Percentiles rank a stretch among this genome's conserved stretches.
Conservation (phyloP, 768 basidiomycete genomes). For the Amanita rubescens region DNA sequence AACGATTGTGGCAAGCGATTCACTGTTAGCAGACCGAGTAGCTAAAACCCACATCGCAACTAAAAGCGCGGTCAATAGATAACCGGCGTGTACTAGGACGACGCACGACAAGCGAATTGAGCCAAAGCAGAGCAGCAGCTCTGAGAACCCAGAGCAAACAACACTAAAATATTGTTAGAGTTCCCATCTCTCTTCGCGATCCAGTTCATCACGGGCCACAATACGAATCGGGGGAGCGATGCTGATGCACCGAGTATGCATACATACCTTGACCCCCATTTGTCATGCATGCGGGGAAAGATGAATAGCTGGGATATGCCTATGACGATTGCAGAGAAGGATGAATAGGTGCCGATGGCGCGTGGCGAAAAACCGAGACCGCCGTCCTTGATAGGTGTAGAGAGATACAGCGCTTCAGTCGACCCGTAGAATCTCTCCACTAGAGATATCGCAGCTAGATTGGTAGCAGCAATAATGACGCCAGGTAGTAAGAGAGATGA, state of each 20-base stretch:
- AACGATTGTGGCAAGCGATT: not conserved
- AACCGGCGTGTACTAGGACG: no score
- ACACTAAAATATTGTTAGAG: no score
- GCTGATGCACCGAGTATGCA: no score
- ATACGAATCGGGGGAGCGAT: no score
- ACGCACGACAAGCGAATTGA: no score
- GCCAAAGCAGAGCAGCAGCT: no score
- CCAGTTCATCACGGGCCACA: no score
- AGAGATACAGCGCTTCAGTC: slow-evolving; percentile 55
- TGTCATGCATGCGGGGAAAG: slow-evolving; percentile 42
- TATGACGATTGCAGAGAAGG: slow-evolving; percentile 42
- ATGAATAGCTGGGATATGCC: slow-evolving; percentile 47
- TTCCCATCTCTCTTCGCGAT: no score
- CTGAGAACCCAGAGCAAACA: no score
- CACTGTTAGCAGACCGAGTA: not conserved
- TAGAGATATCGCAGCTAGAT: slow-evolving; percentile 27
- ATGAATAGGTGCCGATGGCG: slow-evolving; percentile 51
- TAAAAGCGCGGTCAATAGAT: no score
- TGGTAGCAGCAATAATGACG: slow-evolving; percentile 44
- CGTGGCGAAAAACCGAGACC: slow-evolving; percentile 51
- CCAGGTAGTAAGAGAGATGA: slow-evolving; percentile 14
- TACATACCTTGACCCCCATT: no score
- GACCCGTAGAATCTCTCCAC: slow-evolving; percentile 51
- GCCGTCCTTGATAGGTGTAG: slow-evolving; percentile 53
- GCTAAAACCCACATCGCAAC: no score